These are phyloP conservation scores for Beauveria medogensis DNA, from an alignment of 2,329 filamentous ascomycete genomes.

Conservation along the genomic window DNA sequence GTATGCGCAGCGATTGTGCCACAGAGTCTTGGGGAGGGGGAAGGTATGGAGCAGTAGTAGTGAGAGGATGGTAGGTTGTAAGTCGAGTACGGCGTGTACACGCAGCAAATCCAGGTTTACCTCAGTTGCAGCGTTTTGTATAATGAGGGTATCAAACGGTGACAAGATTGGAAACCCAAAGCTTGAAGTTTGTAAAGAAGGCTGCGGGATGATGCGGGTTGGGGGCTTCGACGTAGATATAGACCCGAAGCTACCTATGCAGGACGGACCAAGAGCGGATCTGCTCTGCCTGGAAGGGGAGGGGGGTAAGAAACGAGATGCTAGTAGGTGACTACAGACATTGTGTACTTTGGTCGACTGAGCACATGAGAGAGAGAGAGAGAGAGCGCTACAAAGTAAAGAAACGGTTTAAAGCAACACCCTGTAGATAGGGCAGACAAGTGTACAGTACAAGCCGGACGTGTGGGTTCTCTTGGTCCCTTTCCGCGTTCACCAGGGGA, in stretches of 20 bases:
- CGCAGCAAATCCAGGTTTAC: background rate
- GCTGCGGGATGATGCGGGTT: constrained; percentile 11
- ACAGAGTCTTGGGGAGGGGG: background rate
- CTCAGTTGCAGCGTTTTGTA: background rate
- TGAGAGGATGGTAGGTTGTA: background rate
- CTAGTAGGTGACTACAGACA: constrained; percentile 9
- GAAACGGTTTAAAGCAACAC: background rate
- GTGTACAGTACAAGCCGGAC: background rate
- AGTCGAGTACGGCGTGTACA: background rate
- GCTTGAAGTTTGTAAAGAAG: constrained; percentile 2
- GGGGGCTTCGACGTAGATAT: constrained; percentile 11
- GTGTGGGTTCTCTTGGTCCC: constrained; percentile 1
- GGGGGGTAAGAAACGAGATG: background rate
- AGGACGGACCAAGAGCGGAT: constrained; percentile 9
- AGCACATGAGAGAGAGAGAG: background rate
- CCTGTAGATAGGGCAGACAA: background rate
- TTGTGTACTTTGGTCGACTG: background rate
- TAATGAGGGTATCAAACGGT: background rate
- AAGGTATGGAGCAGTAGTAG: background rate
- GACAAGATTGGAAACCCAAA: background rate
- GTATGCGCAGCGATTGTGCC: background rate
- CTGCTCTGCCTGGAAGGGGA: background rate
- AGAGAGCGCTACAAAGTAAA: background rate
- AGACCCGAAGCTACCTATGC: constrained; percentile 10
- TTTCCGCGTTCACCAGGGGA: background rate